Conservation (phyloP, 805 yeast genomes). For the Wickerhamiella musiphila region DNA sequence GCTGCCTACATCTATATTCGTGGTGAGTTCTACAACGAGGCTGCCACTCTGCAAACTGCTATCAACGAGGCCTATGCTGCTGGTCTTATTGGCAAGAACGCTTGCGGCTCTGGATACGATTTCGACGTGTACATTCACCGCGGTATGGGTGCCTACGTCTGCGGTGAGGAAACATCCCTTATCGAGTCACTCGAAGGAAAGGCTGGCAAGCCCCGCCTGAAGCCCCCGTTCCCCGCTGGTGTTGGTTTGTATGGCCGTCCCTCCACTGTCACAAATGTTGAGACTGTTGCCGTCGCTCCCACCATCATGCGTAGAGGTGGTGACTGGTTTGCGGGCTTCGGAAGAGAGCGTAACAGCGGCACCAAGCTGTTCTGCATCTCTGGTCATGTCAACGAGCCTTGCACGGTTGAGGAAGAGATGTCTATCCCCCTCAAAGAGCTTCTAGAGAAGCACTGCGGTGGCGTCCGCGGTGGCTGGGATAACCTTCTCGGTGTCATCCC, state of each 20-base stretch:
- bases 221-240: constrained; percentile 93
- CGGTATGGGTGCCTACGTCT: constrained; percentile 86
- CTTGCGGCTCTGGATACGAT: constrained; percentile 74
- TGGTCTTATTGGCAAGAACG: constrained; percentile 66
- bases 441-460: constrained; percentile 80
- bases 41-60: constrained; percentile 55
- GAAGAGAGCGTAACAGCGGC: constrained; percentile 73
- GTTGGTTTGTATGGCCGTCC: constrained; percentile 86
- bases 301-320: constrained; percentile 81
- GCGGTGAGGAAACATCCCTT: constrained; percentile 85
- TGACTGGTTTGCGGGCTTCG: constrained; percentile 69
- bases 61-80: constrained; percentile 75
- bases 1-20: constrained; percentile 85
- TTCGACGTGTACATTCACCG: constrained; percentile 75
- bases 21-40: constrained; percentile 80
- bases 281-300: constrained; percentile 81
- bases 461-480: constrained; percentile 86
- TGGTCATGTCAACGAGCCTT: constrained; percentile 82
- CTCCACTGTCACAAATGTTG: constrained; percentile 79
- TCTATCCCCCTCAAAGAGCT: constrained; percentile 71
- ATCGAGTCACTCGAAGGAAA: constrained; percentile 83
- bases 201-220: constrained; percentile 84
- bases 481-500: constrained; percentile 76
- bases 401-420: constrained; percentile 90
- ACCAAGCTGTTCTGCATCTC: constrained; percentile 74